Evolutionary conservation across 2,329 filamentous ascomycete genomes (phyloP).

Genomic region (Colletotrichum kahawae): DNA sequence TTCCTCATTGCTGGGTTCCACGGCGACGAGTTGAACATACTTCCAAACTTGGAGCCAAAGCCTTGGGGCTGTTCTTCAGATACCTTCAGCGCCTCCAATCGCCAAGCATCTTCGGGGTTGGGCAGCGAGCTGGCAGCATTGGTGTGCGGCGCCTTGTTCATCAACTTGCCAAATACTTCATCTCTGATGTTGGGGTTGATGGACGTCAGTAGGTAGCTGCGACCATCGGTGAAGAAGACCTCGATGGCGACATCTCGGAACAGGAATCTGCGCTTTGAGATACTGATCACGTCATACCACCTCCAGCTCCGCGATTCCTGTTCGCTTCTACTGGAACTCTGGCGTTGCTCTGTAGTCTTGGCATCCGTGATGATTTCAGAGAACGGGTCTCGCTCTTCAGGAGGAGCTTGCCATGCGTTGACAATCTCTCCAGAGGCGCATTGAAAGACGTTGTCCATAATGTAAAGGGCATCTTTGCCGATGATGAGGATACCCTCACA

Average conservation of each 20-base stretch:
- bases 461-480: slow-evolving; percentile 89
- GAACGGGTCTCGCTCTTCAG: slow-evolving; percentile 92
- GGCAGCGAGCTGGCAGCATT: slow-evolving; percentile 71
- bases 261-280: slow-evolving; percentile 93
- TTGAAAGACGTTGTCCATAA: slow-evolving; percentile 97
- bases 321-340: slow-evolving; percentile 62
- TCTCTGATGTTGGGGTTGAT: slow-evolving; percentile 77
- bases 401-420: slow-evolving; percentile 91
- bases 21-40: slow-evolving; percentile 83
- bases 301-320: slow-evolving; percentile 90
- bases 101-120: slow-evolving; percentile 88
- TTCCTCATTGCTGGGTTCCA: slow-evolving; percentile 85
- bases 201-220: slow-evolving; percentile 90
- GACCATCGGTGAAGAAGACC: slow-evolving; percentile 94
- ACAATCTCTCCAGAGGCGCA: slow-evolving; percentile 95
- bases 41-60: slow-evolving; percentile 88
- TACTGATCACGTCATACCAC: slow-evolving; percentile 92
- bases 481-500: slow-evolving; percentile 93
- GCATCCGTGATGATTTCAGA: slow-evolving; percentile 88
- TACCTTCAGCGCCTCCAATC: slow-evolving; percentile 81
- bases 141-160: slow-evolving; percentile 80
- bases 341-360: slow-evolving; percentile 65
- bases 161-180: slow-evolving; percentile 78
- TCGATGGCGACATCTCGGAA: slow-evolving; percentile 97
- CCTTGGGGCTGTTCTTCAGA: slow-evolving; percentile 63